Percentiles rank a stretch among this genome's conserved stretches.
Evolutionary conservation across 345 rosid species (phyloP).

Genomic region (Salix suchowensis): DNA sequence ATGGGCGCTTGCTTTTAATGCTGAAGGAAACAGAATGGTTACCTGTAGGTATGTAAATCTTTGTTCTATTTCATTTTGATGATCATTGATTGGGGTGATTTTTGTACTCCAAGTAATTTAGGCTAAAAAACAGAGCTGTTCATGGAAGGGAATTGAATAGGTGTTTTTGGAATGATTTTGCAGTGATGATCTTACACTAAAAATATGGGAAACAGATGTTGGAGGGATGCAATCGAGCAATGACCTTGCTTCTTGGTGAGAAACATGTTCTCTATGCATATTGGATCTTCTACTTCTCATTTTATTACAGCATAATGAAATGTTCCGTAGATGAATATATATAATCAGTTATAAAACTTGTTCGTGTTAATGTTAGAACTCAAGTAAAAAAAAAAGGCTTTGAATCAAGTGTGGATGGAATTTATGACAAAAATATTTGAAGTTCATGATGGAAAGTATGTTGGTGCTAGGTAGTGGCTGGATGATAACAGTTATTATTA

Average conservation of each 20-base stretch:
- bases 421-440: too few species aligned
- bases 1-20: conserved; percentile 79
- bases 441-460: not conserved
- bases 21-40: conserved; percentile 82
- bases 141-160: not conserved
- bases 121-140: not conserved
- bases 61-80: conserved; percentile 1
- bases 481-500: not conserved
- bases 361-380: too few species aligned
- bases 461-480: too few species aligned
- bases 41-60: conserved; percentile 66
- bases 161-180: conserved; percentile 24
- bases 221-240: conserved; percentile 55
- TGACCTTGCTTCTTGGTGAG: conserved; percentile 80
- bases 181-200: conserved; percentile 95
- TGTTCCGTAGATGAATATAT: not conserved
- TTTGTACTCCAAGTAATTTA: not conserved
- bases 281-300: not conserved
- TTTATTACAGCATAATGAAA: not conserved
- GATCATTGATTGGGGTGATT: not conserved
- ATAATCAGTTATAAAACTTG: too few species aligned
- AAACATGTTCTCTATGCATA: not conserved
- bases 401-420: too few species aligned
- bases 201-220: conserved; percentile 73
- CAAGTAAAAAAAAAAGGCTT: too few species aligned